A percentile compares a stretch with the other conserved stretches of the same genome.
phyloP scores from a whole-genome alignment of 2,329 filamentous ascomycete species.

The Neofusicoccum laricinum region DNA sequence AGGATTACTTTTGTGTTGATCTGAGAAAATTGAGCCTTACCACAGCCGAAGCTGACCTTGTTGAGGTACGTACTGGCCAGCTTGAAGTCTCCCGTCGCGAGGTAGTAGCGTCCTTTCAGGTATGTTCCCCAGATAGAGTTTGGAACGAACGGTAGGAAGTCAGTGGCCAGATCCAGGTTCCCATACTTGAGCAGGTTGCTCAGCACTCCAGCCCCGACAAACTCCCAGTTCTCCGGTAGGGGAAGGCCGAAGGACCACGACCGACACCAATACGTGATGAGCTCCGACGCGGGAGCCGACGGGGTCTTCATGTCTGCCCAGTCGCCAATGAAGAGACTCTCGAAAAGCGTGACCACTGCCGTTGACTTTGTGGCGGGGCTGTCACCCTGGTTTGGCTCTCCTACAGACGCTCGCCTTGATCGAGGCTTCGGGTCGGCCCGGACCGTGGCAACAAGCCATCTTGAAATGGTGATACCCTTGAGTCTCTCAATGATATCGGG shows the following conservation, averaged over 20 bases:
- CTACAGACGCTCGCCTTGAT: neutral
- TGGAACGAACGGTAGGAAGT: constrained; percentile 65
- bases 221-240: constrained; percentile 27
- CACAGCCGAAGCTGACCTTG: constrained; percentile 77
- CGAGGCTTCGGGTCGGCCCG: constrained; percentile 11
- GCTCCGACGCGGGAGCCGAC: constrained; percentile 26
- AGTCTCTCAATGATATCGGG: constrained; percentile 56
- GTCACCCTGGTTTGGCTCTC: constrained; percentile 12
- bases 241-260: constrained; percentile 39
- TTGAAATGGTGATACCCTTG: constrained; percentile 34
- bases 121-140: constrained; percentile 65
- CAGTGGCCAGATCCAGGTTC: constrained; percentile 51
- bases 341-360: constrained; percentile 32
- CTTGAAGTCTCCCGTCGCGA: constrained; percentile 71
- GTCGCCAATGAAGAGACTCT: constrained; percentile 40
- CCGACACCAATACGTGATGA: constrained; percentile 47
- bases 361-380: neutral
- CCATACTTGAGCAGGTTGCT: constrained; percentile 43
- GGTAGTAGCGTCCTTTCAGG: constrained; percentile 74
- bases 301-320: constrained; percentile 28
- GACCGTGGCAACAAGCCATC: constrained; percentile 27
- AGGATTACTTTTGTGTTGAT: constrained; percentile 1
- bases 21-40: constrained; percentile 53
- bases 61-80: constrained; percentile 74
- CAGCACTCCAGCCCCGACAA: constrained; percentile 40